Evolutionary conservation across 805 yeast genomes (phyloP), one percentile per base, ranked within the genome.

Genomic region (Lipomyces japonicus): DNA sequence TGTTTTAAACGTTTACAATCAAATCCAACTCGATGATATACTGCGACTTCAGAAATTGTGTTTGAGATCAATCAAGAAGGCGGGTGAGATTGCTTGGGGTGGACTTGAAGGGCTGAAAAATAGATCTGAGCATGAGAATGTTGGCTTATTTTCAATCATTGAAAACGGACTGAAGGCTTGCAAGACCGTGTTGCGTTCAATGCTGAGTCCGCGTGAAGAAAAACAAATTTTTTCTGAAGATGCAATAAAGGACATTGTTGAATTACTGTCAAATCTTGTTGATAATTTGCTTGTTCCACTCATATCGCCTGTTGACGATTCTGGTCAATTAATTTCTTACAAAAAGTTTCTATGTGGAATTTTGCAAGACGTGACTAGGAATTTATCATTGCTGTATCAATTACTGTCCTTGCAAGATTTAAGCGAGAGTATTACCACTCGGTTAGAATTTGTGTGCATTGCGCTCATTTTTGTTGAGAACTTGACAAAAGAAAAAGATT

Each of bases 381-480:
- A 25, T 10, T 30, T 55, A 4, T 18, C 36, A 3, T 9, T 44
- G 26, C 24, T 53, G 3, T 45, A 30, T 38, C 47, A 44, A 24
- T 26, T 55, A 2, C 32, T 48, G 21, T 40, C 24, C 21, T 24
- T 34, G n/a, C 49, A 39, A 14, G 58, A 53, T 22, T 31, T 58
- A 16, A 78, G 79, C 46, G 90, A 84, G 35, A 71, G 68, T 2
- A 60, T 75, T 0, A 61, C 83, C 7, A 80, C 88, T 0, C 77
- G 75, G 53, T 59, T 86, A 25, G 86, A 83, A 52, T 84, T 79
- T 58, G 63, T 79, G 22, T 65, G 75, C 5, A 58, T 72, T 5
- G 64, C 63, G 28, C 57, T 74, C 0, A 61, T 81, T 0, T 80
- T 78, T 55, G 57, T 63, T 22, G 73, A 70, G n/a, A 48, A 53